Evolutionary conservation across 2,329 filamentous ascomycete genomes (phyloP).

Genomic region (Aspergillus terreus): DNA sequence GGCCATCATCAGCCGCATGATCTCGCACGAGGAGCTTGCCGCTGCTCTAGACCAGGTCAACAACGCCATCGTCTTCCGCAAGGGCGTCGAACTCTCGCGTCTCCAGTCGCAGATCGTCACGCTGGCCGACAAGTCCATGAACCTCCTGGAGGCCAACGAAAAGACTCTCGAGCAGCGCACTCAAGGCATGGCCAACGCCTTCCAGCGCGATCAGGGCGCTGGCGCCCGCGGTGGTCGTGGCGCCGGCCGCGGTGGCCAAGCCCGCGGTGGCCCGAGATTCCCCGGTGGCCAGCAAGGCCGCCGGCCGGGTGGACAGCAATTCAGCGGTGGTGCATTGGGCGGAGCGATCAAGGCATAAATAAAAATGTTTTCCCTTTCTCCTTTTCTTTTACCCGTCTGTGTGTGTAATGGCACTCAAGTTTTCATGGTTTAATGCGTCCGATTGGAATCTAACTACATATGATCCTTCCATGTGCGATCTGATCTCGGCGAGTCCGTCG

Average conservation of each 20-base stretch:
- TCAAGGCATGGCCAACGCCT: conserved; percentile 90
- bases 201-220: conserved; percentile 84
- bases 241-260: conserved; percentile 37
- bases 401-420: neutral
- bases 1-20: conserved; percentile 98
- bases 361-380: conserved; percentile 17
- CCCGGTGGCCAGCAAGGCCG: conserved; percentile 40
- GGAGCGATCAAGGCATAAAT: conserved; percentile 49
- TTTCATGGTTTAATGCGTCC: conserved; percentile 22
- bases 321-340: conserved; percentile 49
- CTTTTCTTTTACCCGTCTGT: neutral
- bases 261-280: conserved; percentile 35
- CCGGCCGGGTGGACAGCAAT: conserved; percentile 48
- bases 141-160: conserved; percentile 95
- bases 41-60: conserved; percentile 98
- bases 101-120: conserved; percentile 93
- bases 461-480: neutral
- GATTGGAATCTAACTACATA: conserved; percentile 20
- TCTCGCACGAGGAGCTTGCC: conserved; percentile 95
- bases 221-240: conserved; percentile 64
- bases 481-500: neutral
- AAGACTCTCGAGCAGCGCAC: conserved; percentile 95
- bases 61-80: conserved; percentile 95
- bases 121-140: conserved; percentile 91
- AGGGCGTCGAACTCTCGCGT: conserved; percentile 95